Base-by-base conservation (phyloP, 345 rosid species). In the Bruguiera parviflora region DNA sequence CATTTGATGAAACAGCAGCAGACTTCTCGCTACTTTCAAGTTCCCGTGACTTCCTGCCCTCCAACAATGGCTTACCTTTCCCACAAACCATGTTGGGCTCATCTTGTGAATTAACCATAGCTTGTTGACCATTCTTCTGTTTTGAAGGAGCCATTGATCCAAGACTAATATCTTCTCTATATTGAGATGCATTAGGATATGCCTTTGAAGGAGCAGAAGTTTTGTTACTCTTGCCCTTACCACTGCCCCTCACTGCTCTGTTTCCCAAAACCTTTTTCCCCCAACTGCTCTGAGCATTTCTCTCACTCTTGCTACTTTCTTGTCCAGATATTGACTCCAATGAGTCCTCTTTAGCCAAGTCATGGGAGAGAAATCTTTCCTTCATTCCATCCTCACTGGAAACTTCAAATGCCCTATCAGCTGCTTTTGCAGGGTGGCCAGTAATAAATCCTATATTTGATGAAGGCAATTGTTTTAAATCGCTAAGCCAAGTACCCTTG, bases 21-120 rank as follows among this genome's bases (percentile, higher is more conserved):
- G 68, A 16, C 20, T 63, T 63, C 68, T 63, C 46, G 21, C 73
- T 65, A 51, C 70, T 73, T 76, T 70, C 67, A 18, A 61, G 51
- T 32, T 71, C 64, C 62, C 71, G 86, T 53, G 80, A 79, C 79
- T 82, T 84, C 71, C 79, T 81, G 46, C 62, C 73, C 72, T 65
- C 69, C 60, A 49, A 5, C 21, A 63, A 72, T 51, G 64, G 68
- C 70, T 73, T 83, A 56, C 68, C 77, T 78, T 80, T 81, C 70
- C 61, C 57, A 63, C 29, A 61, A 68, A 65, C 46, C 61, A 60
- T 65, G 43, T 53, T 68, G 29, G 37, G 24, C 49, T 74, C 73
- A 53, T 74, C 72, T 18, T 69, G 58, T 21, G 58, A 62, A 66
- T 28, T 61, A 72, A 58, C 69, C 55, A 55, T 19, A 70, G 71